phyloP scores from a whole-genome alignment of 768 basidiomycete species.

The Auriscalpium orientale region DNA sequence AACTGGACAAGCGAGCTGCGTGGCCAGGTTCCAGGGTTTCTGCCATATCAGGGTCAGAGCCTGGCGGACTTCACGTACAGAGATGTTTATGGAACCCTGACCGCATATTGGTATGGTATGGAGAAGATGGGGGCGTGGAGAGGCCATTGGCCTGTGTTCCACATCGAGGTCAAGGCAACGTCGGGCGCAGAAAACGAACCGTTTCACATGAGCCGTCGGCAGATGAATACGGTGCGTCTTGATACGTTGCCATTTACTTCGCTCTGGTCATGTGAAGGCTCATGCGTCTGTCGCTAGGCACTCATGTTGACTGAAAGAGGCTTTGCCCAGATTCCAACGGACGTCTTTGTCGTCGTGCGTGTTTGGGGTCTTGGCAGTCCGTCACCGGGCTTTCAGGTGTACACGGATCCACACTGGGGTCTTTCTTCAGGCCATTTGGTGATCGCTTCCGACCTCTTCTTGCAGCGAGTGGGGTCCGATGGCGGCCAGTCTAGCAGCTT shows the following conservation, averaged over 20 bases:
- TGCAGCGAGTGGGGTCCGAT: not conserved
- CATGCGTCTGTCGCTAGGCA: not conserved
- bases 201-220: constrained; percentile 20
- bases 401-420: constrained; percentile 4
- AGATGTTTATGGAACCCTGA: constrained; percentile 17
- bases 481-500: no score
- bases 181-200: constrained; percentile 7
- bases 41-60: constrained; percentile 9
- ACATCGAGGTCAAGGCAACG: constrained; percentile 25
- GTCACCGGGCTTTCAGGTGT: not conserved
- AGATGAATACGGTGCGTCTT: constrained; percentile 17
- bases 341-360: constrained; percentile 7
- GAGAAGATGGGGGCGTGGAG: constrained; percentile 12
- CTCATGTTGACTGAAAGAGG: not conserved
- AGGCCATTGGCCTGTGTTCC: constrained; percentile 18
- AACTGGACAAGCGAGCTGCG: constrained; percentile 25
- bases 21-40: constrained; percentile 8
- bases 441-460: not conserved
- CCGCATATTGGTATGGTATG: constrained; percentile 12
- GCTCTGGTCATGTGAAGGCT: not conserved
- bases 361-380: constrained; percentile 1
- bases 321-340: not conserved
- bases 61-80: constrained; percentile 20
- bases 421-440: not conserved
- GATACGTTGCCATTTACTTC: not conserved